Base-by-base conservation (phyloP, 371 early-diverging fungal genomes). In the Mucor plumbeus region DNA sequence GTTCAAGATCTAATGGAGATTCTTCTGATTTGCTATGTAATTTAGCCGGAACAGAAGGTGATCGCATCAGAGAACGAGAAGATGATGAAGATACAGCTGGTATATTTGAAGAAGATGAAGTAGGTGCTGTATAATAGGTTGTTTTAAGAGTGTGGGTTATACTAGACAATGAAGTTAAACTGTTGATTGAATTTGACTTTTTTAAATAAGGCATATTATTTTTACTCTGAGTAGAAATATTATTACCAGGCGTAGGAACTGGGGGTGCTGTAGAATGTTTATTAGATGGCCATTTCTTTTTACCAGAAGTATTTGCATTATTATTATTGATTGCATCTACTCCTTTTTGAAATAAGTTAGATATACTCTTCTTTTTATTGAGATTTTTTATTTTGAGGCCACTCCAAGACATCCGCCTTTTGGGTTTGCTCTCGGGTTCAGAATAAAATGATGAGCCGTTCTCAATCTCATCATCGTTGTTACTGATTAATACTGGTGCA, bases 141-240 rank as follows among this genome's bases (percentile, higher is more conserved):
- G 80, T 83, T 7, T 78, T 74, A n/a, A 73, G 39, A 0, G 76
- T 79, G 53, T 64, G 63, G 26, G 75, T 68, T 4, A 73, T 63
- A 21, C 71, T 72, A 14, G 79, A 75, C 14, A 77, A 64, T 6
- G 80, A 80, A n/a, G 73, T 58, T 38, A 79, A 33, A 17, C 73
- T 76, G 40, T 72, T 67, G 14, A 74, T 70, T 0, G 80, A 80
- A 41, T 72, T 75, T 9, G 78, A 73, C 47, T 74, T 70, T 33
- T 67, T 58, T 10, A 71, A 39, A 34, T 60, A 56, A 41, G 60
- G 64, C 5, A 44, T 50, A 7, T 48, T 68, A 34, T 26, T 31
- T 14, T 21, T 53, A 53, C 13, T 44, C 14, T 44, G 31, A 26
- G 26, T 1, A 3, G 26, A 26, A 26, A 26, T 3, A 26, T 26